Evolutionary conservation across 805 yeast genomes (phyloP).

Genomic region (Kodamaea sagamina): DNA sequence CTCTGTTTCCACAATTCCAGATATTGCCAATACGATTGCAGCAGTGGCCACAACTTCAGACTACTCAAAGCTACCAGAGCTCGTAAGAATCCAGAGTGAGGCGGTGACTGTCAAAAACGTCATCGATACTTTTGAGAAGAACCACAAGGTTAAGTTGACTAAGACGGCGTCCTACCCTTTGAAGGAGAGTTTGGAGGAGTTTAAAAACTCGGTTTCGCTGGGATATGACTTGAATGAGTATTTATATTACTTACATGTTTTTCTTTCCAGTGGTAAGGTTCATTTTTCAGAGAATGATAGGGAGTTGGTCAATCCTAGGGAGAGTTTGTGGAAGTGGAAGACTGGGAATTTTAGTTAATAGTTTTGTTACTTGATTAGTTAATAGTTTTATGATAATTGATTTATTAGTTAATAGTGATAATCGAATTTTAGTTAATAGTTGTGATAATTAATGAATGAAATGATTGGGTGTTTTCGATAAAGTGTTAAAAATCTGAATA

Average conservation of each 20-base stretch:
- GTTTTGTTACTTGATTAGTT: too few species aligned
- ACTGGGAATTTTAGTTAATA: constrained; percentile 9
- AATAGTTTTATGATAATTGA: too few species aligned
- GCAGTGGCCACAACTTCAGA: constrained; percentile 24
- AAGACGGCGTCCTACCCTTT: constrained; percentile 15
- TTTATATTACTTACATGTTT: constrained; percentile 34
- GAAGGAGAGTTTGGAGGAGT: constrained; percentile 32
- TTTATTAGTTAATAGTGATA: too few species aligned
- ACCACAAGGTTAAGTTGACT: constrained; percentile 30
- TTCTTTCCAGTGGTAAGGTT: constrained; percentile 35
- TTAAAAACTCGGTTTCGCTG: constrained; percentile 25
- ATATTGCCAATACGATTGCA: constrained; percentile 20
- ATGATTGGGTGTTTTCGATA: too few species aligned
- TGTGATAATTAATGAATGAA: too few species aligned
- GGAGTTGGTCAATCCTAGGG: constrained; percentile 49
- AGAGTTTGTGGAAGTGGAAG: constrained; percentile 47
- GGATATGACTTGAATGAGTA: constrained; percentile 38
- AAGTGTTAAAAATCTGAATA: too few species aligned
- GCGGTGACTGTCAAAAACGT: constrained; percentile 40
- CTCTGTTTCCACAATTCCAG: constrained; percentile 34
- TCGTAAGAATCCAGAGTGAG: constrained; percentile 45
- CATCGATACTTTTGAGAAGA: constrained; percentile 41
- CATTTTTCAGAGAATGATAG: constrained; percentile 39
- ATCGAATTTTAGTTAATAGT: too few species aligned
- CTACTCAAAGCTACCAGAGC: constrained; percentile 44